Evolutionary conservation across 495 filamentous ascomycete genomes (phyloP), one percentile per base, ranked within the genome.

Genomic region (Trypethelium eluteriae): DNA sequence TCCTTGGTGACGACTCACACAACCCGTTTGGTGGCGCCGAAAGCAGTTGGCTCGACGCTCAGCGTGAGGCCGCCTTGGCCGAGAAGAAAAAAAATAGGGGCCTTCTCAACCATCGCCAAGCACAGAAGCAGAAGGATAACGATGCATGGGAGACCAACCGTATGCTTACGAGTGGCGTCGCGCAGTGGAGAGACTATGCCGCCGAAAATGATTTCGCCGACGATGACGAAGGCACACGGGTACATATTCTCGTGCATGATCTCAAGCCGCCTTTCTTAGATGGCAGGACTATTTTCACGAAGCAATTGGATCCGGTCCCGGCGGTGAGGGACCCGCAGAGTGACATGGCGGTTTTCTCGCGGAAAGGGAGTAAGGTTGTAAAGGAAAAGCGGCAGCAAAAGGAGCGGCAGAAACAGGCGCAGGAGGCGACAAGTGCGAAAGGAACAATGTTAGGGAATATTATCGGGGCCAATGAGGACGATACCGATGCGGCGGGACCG

Each of bases 61-160:
- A 92, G 74, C 79, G 84, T 47, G 90, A 93, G 76, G 81, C 81
- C 2, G 88, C 84, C 6, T 73, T 92, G 73, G 80, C 82, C 38
- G 90, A 91, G 72, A 91, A 88, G 79, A 91, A 92, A 77, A 81
- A 84, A 35, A 89, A 84, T 72, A 76, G 85, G 49, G 38, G 47
- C 2, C 38, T 46, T 53, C 83, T 89, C 74, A 91, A 82, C 75
- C 86, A 85, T n/a, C 81, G 86, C 56, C 86, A 88, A 57, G 76
- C 87, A 16, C 90, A 94, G 74, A 93, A 89, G 76, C 91, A 96
- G 77, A 93, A 92, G 74, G 94, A 97, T 74, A 89, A 89, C 35
- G 94, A 98, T 81, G 92, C 91, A 38, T 98, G 94, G 94, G 94
- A 98, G 75, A 93, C 92, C 16, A 98, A 99, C 77, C 90, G 94